Conservation (phyloP, 2,329 filamentous ascomycete genomes). For the Blumeria graminis region DNA sequence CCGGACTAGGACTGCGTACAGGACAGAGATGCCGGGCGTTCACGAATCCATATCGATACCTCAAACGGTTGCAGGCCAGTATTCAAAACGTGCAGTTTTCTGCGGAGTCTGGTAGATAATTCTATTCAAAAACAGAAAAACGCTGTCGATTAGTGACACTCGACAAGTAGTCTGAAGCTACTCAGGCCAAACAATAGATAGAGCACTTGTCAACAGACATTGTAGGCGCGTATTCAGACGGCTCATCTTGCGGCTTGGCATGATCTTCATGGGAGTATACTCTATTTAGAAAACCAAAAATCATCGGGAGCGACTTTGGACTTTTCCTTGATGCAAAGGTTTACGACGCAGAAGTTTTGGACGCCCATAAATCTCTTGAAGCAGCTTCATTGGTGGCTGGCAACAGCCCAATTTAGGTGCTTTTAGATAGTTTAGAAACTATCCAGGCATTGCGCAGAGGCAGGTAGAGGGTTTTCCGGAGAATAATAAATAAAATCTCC, state of each 20-base stretch:
- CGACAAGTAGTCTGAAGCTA: neutral
- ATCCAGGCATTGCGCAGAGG: neutral
- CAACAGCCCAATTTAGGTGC: neutral
- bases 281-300: neutral
- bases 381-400: neutral
- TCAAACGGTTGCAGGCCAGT: neutral
- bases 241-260: neutral
- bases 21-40: neutral
- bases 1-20: neutral
- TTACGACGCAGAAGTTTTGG: neutral
- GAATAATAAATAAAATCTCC: neutral
- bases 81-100: neutral
- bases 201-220: neutral
- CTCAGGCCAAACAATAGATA: neutral
- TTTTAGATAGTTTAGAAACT: neutral
- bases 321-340: neutral
- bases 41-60: neutral
- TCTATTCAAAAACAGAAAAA: neutral
- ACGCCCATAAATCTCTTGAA: neutral
- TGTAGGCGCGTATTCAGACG: neutral
- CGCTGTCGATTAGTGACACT: neutral
- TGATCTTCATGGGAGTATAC: neutral
- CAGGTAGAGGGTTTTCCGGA: neutral
- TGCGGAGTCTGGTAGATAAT: neutral
- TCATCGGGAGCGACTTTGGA: neutral